Evolutionary conservation across 768 basidiomycete genomes (phyloP), one percentile per base, ranked within the genome.

Genomic region (Calocybe cyanea): DNA sequence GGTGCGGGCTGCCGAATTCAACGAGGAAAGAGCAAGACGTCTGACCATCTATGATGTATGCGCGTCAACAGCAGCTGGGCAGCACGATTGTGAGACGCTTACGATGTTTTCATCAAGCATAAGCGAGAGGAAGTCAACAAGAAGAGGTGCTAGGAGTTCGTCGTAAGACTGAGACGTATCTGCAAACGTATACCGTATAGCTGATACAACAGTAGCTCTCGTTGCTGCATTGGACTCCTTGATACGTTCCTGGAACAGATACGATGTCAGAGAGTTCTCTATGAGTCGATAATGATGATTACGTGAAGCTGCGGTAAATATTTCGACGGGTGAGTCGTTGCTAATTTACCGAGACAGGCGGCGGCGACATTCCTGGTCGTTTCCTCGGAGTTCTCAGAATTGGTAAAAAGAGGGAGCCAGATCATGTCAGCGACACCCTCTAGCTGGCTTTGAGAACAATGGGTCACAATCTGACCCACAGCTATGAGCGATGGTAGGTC

Each of bases 251-350:
- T 85, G 17, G 7, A 48, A 25, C 33, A 1, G 1, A 13, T 4
- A 14, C n/a, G 41, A 44, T 23, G 13, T 45, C 20, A 53, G 38
- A 4, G 38, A 43, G 3, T n/a, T 25, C 32, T 10, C 15, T 28
- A 18, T 25, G 33, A 49, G 17, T 40, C 11, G 42, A 19, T 25
- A 31, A 8, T 31, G 38, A 7, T 4, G 67, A 80, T 51, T 60
- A 88, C 89, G 58, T 97, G 93, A 8, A 99, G 80, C 57, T 96
- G 91, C 2, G 92, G 91, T 14, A 98, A 73, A 63, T 95, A 99
- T 55, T 83, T 83, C 0, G 85, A 81, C 3, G 96, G 93, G 46
- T 93, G 87, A 0, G 91, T 88, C 0, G 89, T 90, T 0, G 93
- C 94, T 23, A 99, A 73, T 64, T 97, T 96, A 25, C 96, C 96